Percentiles rank a stretch among this genome's conserved stretches.
Evolutionary conservation across 202 grass and related monocot genomes (phyloP).

Genomic region (Dendrocalamus latiflorus): DNA sequence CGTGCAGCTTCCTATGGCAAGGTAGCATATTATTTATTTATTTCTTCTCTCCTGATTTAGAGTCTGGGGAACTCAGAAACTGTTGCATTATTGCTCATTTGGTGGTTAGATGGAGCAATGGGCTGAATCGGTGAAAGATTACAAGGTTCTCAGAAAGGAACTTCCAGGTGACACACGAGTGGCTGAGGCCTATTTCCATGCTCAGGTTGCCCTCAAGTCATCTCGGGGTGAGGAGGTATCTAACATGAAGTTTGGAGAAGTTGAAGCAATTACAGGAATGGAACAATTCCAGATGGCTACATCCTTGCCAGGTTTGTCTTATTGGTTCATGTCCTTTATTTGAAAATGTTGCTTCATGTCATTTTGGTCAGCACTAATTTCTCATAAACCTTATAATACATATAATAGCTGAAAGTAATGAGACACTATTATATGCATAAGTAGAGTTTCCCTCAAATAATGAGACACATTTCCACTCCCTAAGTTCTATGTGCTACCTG

Average conservation of each 20-base stretch:
- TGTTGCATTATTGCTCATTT: constrained; percentile 8
- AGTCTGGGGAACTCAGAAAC: neutral
- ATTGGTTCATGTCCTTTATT: neutral
- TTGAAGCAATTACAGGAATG: constrained; percentile 71
- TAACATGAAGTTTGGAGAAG: constrained; percentile 94
- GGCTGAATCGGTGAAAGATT: constrained; percentile 81
- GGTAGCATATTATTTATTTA: constrained; percentile 34
- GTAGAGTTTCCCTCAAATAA: neutral
- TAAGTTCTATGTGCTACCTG: neutral
- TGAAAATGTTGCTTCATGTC: neutral
- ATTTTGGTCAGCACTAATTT: neutral
- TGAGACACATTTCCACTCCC: neutral
- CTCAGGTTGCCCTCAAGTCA: constrained; percentile 76
- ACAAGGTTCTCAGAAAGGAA: constrained; percentile 71
- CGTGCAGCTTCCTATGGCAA: constrained; percentile 84
- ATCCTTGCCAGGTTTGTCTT: constrained; percentile 76
- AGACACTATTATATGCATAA: neutral
- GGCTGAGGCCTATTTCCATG: constrained; percentile 85
- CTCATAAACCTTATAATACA: neutral
- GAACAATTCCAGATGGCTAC: constrained; percentile 81
- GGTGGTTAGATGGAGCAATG: constrained; percentile 74
- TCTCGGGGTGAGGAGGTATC: constrained; percentile 78
- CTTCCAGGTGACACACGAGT: constrained; percentile 75
- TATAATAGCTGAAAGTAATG: neutral
- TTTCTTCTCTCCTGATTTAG: neutral